Evolutionary conservation across 2,329 filamentous ascomycete genomes (phyloP).

Genomic region (Graphiopsis chlorocephala): DNA sequence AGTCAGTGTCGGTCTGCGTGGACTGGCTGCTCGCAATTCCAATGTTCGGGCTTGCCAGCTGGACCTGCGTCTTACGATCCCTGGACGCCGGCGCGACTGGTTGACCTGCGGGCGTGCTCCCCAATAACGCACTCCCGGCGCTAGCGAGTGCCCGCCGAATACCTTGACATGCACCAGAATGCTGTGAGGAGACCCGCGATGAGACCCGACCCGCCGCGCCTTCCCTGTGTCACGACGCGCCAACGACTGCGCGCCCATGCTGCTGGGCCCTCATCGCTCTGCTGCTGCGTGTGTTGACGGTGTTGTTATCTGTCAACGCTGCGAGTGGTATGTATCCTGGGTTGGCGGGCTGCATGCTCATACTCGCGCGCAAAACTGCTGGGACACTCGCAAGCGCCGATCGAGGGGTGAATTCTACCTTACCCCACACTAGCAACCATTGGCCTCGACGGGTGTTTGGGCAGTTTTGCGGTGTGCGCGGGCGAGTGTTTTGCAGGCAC

Average conservation of each 20-base stretch:
- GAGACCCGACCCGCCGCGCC: constrained; percentile 4
- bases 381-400: neutral
- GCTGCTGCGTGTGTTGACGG: neutral
- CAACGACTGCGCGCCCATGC: constrained; percentile 4
- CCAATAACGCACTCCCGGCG: constrained; percentile 15
- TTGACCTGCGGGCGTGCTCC: constrained; percentile 10
- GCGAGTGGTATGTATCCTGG: neutral
- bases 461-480: neutral
- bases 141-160: constrained; percentile 1
- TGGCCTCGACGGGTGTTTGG: neutral
- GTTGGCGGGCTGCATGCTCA: neutral
- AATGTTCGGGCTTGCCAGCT: neutral
- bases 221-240: neutral
- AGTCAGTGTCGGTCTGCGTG: neutral
- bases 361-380: neutral
- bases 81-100: constrained; percentile 1
- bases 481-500: neutral
- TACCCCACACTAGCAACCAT: constrained; percentile 1
- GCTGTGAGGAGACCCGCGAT: constrained; percentile 11
- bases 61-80: constrained; percentile 13
- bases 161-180: constrained; percentile 6
- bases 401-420: neutral
- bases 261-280: constrained; percentile 7
- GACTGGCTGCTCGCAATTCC: neutral
- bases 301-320: neutral